Evolutionary conservation across 73 alveolate genomes (phyloP).

Genomic region (Paramecium sonneborni): DNA sequence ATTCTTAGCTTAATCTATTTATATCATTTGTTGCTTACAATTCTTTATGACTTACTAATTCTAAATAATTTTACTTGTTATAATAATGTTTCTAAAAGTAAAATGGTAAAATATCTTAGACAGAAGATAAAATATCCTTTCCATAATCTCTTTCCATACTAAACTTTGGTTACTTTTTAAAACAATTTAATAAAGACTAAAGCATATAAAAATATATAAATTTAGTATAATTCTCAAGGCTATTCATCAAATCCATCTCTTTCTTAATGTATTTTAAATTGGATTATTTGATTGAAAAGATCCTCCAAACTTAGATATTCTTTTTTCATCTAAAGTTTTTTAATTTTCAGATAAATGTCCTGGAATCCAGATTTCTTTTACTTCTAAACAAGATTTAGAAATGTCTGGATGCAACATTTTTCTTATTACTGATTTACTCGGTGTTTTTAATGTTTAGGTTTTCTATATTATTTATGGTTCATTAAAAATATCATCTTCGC

Average conservation of each 20-base stretch:
- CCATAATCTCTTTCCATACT: background rate
- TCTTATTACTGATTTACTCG: background rate
- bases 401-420: constrained; percentile 50
- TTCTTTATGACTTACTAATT: background rate
- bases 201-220: background rate
- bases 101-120: background rate
- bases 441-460: background rate
- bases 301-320: background rate
- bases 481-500: background rate
- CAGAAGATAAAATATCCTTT: background rate
- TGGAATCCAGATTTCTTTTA: constrained; percentile 13
- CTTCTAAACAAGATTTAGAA: constrained; percentile 18
- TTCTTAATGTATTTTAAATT: background rate
- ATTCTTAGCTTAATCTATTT: background rate
- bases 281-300: background rate
- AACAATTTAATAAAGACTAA: background rate
- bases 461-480: background rate
- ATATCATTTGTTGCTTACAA: background rate
- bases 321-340: background rate
- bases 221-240: background rate
- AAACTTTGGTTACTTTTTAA: background rate
- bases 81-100: background rate
- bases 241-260: background rate
- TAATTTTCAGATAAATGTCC: constrained; percentile 13
- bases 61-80: background rate